phyloP scores from a whole-genome alignment of 1,139 yeast species.

The Suhomyces bokatorum region DNA sequence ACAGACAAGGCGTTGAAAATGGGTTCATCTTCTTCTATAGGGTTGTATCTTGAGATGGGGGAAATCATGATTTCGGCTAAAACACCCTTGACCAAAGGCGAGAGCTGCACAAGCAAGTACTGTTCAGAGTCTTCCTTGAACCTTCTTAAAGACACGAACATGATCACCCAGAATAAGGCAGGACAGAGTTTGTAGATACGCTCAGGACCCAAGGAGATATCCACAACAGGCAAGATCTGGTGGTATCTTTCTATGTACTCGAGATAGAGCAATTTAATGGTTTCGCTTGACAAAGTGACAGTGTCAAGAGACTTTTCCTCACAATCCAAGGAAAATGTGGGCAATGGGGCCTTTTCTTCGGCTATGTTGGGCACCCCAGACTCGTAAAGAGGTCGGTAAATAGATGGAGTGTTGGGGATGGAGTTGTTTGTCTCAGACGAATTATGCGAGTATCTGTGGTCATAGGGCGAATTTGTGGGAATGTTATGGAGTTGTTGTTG shows the following conservation, averaged over 20 bases:
- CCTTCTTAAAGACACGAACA: constrained; percentile 77
- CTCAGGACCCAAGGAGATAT: constrained; percentile 79
- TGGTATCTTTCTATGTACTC: constrained; percentile 80
- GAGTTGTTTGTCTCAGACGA: constrained; percentile 28
- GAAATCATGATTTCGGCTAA: constrained; percentile 86
- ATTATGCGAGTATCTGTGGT: constrained; percentile 13
- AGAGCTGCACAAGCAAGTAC: constrained; percentile 50
- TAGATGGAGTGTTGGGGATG: constrained; percentile 38
- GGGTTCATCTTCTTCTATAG: constrained; percentile 74
- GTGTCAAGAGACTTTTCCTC: constrained; percentile 69
- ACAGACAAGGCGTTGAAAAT: constrained; percentile 88
- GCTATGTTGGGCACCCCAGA: background rate
- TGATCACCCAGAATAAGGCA: constrained; percentile 89
- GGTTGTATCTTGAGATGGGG: constrained; percentile 82
- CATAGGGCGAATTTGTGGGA: constrained; percentile 10
- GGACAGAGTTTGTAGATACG: constrained; percentile 77
- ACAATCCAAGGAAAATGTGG: constrained; percentile 50
- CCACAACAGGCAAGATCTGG: constrained; percentile 84
- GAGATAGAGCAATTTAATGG: constrained; percentile 61
- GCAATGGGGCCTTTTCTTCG: constrained; percentile 20
- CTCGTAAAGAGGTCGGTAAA: constrained; percentile 18
- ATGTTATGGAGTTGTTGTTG: constrained; percentile 1
- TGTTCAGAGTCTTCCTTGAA: constrained; percentile 41
- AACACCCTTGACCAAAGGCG: constrained; percentile 72
- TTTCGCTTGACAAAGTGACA: constrained; percentile 57